Evolutionary conservation across 2,329 filamentous ascomycete genomes (phyloP), one percentile per base, ranked within the genome.

Genomic region (Fusarium lyarnte): DNA sequence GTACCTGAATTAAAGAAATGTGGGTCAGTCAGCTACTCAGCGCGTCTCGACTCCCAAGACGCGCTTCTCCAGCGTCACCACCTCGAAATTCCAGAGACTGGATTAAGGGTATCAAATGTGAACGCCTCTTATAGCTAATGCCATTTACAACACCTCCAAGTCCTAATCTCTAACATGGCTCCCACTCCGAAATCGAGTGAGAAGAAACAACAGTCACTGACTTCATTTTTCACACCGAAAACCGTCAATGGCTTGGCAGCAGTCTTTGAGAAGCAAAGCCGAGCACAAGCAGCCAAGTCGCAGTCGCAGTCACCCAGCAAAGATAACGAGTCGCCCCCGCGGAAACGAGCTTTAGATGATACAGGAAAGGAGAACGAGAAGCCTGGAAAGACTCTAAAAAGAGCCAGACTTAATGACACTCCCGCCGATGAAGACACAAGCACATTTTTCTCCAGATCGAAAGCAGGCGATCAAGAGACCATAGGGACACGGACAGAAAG

Each of bases 161-260:
- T 27, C 19, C 41, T 25, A 25, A 36, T 41, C 31, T 52, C n/a
- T 60, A 73, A 23, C 19, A 83, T 83, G 82, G 76, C 81, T 25
- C 81, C 81, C 14, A 59, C 74, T 43, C 64, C 85, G 2, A 85
- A 85, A 57, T 73, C 83, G 1, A 74, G 82, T 33, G 83, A 80
- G 60, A 93, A 92, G 81, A 93, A 92, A 76, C 94, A 98, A 79
- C 89, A 92, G 74, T 93, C 94, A 2, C 91, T 98, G 69, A 96
- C 94, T 6, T 95, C 91, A 78, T 97, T 97, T 83, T 97, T 97
- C 80, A 88, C 90, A 2, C 90, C 89, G 19, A 91, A 88, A 71
- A 83, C 88, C 17, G 79, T 83, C 78, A 87, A 87, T 79, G 84
- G 83, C 63, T 75, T 84, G 29, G 76, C 81, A n/a, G 78, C 82